These are phyloP conservation scores for Naganishia vaughanmartiniae DNA, from an alignment of 768 basidiomycete species.

Conservation along the genomic window DNA sequence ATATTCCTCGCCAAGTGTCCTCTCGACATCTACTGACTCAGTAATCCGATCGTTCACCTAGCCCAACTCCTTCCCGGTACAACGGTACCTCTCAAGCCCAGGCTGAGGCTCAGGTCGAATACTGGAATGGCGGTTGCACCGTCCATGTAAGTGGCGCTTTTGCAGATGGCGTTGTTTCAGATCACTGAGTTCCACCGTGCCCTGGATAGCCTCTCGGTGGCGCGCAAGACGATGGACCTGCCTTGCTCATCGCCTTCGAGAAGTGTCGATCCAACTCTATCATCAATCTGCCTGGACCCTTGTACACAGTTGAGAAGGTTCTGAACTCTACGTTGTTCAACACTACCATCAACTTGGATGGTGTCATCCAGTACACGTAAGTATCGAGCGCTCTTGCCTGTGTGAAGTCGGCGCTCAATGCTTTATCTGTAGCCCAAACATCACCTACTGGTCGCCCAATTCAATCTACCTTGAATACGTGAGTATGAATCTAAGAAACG, in stretches of 20 bases:
- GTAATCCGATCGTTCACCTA: background rate
- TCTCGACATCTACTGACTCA: background rate
- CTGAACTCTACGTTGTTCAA: constrained; percentile 24
- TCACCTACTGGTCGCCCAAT: constrained; percentile 55
- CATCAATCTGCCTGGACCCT: constrained; percentile 27
- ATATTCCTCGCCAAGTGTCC: background rate
- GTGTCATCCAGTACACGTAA: constrained; percentile 27
- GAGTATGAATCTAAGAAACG: constrained; percentile 46
- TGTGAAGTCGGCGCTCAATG: background rate
- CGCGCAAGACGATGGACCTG: constrained; percentile 28
- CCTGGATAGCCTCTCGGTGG: constrained; percentile 24
- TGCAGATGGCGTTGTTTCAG: background rate
- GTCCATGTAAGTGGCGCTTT: constrained; percentile 2
- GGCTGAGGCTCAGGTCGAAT: constrained; percentile 20
- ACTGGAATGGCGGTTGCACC: constrained; percentile 15
- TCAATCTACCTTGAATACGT: constrained; percentile 56
- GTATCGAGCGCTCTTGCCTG: background rate
- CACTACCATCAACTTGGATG: constrained; percentile 27
- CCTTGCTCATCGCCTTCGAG: constrained; percentile 24
- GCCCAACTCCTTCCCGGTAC: constrained; percentile 26
- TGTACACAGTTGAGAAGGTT: constrained; percentile 29
- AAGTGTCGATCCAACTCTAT: constrained; percentile 24
- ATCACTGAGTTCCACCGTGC: background rate
- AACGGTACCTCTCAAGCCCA: constrained; percentile 19
- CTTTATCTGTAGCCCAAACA: constrained; percentile 48